Evolutionary conservation across 2,329 filamentous ascomycete species (phyloP), one percentile per base, ranked within the genome.

Genomic region (Bertia moriformis): DNA sequence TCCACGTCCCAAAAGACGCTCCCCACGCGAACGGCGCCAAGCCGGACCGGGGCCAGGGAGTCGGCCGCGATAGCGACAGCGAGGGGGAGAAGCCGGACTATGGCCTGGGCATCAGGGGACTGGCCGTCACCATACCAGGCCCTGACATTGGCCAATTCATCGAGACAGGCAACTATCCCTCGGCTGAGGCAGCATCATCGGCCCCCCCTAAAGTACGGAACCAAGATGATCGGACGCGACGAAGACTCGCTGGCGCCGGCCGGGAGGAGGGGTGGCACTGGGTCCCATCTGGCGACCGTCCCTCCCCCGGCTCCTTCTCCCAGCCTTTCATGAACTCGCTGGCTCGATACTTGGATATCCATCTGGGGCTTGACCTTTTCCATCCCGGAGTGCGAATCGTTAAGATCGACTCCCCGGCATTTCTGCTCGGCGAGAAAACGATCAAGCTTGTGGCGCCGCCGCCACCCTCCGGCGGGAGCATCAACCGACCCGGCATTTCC

Each of bases 341-440:
- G 14, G 63, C 60, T 0, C 48, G 48, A 4, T 75, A 76, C 41
- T 43, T 74, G 4, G 52, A 63, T 40, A 56, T 62, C n/a, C 69
- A 75, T 43, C 56, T 74, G 4, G 69, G 65, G 0, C 51, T 77
- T 13, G 60, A 75, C 46, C 46, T 76, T 44, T 69, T 70, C 40
- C 69, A 75, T 45, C 66, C 71, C 0, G 59, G 62, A n/a, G 69
- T 74, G 3, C 55, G 61, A 2, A 52, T 76, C 18, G 56, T 56
- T 12, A 69, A 71, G 44, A 60, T 76, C 19, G 69, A 68, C 0
- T 75, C 70, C 42, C 66, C 64, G 1, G 70, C 69, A 0, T 77
- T 76, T 41, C 65, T 67, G 27, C 53, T 75, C 10, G 66, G 66
- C 0, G 69, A 72, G 43, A 63, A 40, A 56, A 58, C 68, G 19